Percentiles rank a stretch among this genome's conserved stretches.
Evolutionary conservation across 176 grass and related monocot genomes (phyloP).

Genomic region (Eleusine indica): DNA sequence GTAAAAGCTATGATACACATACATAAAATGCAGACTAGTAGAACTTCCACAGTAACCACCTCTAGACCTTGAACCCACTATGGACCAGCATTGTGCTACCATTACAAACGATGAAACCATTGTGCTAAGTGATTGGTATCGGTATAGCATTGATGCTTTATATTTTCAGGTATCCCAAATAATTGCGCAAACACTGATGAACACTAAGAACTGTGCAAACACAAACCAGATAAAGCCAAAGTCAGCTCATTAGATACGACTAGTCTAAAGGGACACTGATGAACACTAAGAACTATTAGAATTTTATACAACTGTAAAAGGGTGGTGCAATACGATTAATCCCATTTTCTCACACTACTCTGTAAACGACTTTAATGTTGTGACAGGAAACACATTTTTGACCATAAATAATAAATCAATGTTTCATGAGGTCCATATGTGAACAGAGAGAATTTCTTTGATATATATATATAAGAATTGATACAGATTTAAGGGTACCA

Average conservation of each 20-base stretch:
- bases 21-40: constrained; percentile 15
- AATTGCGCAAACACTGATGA: background rate
- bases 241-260: background rate
- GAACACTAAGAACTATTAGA: background rate
- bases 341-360: background rate
- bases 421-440: background rate
- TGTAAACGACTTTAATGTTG: background rate
- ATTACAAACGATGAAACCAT: background rate
- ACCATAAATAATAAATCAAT: too few species aligned
- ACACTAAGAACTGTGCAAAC: too few species aligned
- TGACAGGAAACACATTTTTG: background rate
- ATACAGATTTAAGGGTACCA: background rate
- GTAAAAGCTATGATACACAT: background rate
- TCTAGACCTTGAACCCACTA: constrained; percentile 7
- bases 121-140: constrained; percentile 1
- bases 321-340: background rate
- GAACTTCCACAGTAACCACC: constrained; percentile 5
- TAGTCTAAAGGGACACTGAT: background rate
- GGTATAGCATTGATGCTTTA: background rate
- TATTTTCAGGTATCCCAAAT: background rate
- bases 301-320: background rate
- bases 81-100: background rate
- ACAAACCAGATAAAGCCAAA: constrained; percentile 7
- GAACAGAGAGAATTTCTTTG: background rate
- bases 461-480: background rate